Base-by-base conservation (phyloP, 1,139 yeast species). In the Taiozyma sp. region DNA sequence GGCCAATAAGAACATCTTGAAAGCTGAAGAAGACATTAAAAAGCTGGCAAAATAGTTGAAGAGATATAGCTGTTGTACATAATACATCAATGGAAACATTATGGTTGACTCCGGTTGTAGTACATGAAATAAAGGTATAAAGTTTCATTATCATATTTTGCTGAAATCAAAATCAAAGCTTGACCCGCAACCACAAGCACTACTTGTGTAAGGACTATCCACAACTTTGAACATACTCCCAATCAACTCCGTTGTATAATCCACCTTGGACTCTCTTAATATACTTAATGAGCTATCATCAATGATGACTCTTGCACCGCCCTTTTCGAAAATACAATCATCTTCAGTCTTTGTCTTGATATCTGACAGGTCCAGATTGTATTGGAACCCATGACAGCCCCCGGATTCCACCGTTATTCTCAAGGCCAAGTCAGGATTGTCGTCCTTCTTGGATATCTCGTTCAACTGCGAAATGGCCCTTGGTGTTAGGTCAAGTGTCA, bases 301-400 rank as follows among this genome's bases (percentile, higher is more conserved):
- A 42, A 93, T 77, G 2, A 87, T 76, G 6, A 95, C 81, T 51
- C 76, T 75, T 4, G 93, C 95, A 3, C 80, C 86, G 46, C 75
- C 78, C 54, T 91, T 75, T 56, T 78, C 83, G 62, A 89, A 89
- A 4, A 88, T 76, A 14, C 72, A 68, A 4, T 73, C 72, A 16
- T 73, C 78, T 6, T 74, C 79, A 1, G 66, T 64, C 8, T 61
- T 62, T 19, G 56, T 77, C 4, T 40, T 49, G 5, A 73, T 62
- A 45, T 76, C 74, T 10, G 69, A 63, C 43, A 76, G 67, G 53
- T 81, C 77, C 61, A 93, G 73, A 56, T 85, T 80, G 63, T 93
- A 93, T 67, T 93, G 99, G 68, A 89, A 95, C 30, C 99, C 99
- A 67, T 93, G 99, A 67, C 99, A 95, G 3, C 99, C 99, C 7